Conservation (phyloP, 371 early-diverging fungal species). For the Mycotypha africana region DNA sequence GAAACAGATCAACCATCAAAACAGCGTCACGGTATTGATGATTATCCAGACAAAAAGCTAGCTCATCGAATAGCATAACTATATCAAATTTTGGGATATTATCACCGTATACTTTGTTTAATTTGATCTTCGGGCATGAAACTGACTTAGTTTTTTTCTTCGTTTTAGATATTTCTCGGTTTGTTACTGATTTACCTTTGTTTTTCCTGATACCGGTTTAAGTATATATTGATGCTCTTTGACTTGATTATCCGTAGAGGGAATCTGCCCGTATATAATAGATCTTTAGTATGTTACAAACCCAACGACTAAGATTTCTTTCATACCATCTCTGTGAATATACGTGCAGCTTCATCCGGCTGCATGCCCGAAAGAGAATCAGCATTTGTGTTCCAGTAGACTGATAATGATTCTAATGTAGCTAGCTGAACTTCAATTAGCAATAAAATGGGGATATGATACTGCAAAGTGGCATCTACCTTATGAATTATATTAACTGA, state of each 20-base stretch:
- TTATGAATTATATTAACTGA: constrained; percentile 66
- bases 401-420: constrained; percentile 61
- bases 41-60: constrained; percentile 74
- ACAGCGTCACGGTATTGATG: constrained; percentile 71
- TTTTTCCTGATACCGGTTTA: constrained; percentile 79
- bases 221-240: constrained; percentile 62
- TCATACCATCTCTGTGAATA: constrained; percentile 25
- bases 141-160: too few species aligned
- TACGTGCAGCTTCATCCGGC: constrained; percentile 27
- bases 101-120: constrained; percentile 50
- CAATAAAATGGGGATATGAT: not conserved
- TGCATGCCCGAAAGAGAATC: constrained; percentile 40
- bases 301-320: not conserved
- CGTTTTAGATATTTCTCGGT: too few species aligned
- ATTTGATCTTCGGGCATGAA: constrained; percentile 21
- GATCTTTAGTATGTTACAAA: too few species aligned
- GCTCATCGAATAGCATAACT: constrained; percentile 68
- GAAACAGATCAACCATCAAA: constrained; percentile 65
- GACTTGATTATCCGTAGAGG: constrained; percentile 14
- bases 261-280: constrained; percentile 26
- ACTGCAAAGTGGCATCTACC: constrained; percentile 9
- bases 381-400: constrained; percentile 77
- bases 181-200: constrained; percentile 60
- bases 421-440: constrained; percentile 51
- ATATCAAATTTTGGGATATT: constrained; percentile 48